Evolutionary conservation across 2,329 filamentous ascomycete genomes (phyloP).

Genomic region (Pyrenophora tritici-repentis): DNA sequence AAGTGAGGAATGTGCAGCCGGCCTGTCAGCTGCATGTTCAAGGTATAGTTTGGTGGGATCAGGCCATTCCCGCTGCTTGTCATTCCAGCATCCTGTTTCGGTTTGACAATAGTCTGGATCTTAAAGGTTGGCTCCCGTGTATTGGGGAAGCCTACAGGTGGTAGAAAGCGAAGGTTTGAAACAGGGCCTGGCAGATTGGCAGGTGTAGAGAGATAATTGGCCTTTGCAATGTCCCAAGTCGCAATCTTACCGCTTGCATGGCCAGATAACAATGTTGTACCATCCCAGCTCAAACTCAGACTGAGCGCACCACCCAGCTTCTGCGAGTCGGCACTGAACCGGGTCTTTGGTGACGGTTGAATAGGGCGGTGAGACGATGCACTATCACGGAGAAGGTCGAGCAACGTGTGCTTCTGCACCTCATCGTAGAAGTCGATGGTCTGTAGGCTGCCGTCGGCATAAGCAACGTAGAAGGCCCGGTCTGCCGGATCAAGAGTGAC

Average conservation of each 20-base stretch:
- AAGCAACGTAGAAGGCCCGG: constrained; percentile 79
- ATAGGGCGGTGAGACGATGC: constrained; percentile 60
- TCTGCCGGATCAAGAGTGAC: constrained; percentile 80
- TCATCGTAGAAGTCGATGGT: constrained; percentile 73
- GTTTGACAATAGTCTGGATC: constrained; percentile 73
- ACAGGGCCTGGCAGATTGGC: constrained; percentile 78
- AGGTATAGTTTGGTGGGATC: constrained; percentile 64
- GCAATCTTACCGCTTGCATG: constrained; percentile 79
- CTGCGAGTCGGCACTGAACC: constrained; percentile 59
- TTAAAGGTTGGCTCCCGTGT: constrained; percentile 51
- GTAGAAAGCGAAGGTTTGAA: constrained; percentile 77
- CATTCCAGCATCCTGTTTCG: constrained; percentile 66
- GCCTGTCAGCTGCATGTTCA: constrained; percentile 66
- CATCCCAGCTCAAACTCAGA: constrained; percentile 79
- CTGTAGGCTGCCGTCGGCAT: constrained; percentile 80
- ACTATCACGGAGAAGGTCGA: constrained; percentile 55
- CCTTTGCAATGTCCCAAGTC: constrained; percentile 77
- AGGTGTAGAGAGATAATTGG: constrained; percentile 69
- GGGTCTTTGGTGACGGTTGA: constrained; percentile 46
- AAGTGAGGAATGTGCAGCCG: constrained; percentile 31
- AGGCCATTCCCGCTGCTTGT: constrained; percentile 37
- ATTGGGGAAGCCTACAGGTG: constrained; percentile 59
- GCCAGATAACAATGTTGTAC: constrained; percentile 77
- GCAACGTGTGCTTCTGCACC: constrained; percentile 48
- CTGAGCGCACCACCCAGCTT: constrained; percentile 71